Evolutionary conservation across 352 stramenopile genomes (phyloP), one percentile per base, ranked within the genome.

Genomic region (Aphanomyces astaci): DNA sequence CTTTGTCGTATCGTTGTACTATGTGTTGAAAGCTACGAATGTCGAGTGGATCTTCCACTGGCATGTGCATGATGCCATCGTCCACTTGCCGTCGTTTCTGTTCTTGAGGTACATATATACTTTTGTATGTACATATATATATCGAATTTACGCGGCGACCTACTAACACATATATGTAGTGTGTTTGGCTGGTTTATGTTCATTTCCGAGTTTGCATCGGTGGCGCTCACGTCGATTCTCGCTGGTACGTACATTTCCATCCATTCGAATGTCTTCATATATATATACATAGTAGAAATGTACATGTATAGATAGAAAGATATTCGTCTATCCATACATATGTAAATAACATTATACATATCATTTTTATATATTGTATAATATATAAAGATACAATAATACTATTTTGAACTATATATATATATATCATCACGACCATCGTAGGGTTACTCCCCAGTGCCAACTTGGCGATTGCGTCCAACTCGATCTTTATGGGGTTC

Each of bases 141-240:
- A n/a, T n/a, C n/a, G n/a, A n/a, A n/a, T n/a, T n/a, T n/a, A n/a
- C n/a, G n/a, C n/a, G n/a, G n/a, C n/a, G n/a, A n/a, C n/a, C n/a
- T n/a, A n/a, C n/a, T n/a, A n/a, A n/a, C n/a, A n/a, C n/a, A n/a
- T 89, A 32, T 90, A 81, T 1, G 88, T 84, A 1, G 76, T 92
- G 28, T 31, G 36, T 64, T 64, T 64, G 55, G 55, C 17, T 64
- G 55, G 70, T 70, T 86, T 33, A 92, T 95, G 81, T 78, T 92
- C 31, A 80, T 92, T 69, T 95, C 88, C 60, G 86, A 95, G 73
- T 92, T 87, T 57, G 89, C 79, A 75, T 82, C 81, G 17, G 94
- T 91, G 52, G 85, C 87, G 9, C 71, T 74, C 0, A 76, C 92
- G 36, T 78, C 82, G 11, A 70, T 96, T 0, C 73, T 85, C 11